Evolutionary conservation across 345 rosid genomes (phyloP).

Genomic region (Cochlearia excelsa): DNA sequence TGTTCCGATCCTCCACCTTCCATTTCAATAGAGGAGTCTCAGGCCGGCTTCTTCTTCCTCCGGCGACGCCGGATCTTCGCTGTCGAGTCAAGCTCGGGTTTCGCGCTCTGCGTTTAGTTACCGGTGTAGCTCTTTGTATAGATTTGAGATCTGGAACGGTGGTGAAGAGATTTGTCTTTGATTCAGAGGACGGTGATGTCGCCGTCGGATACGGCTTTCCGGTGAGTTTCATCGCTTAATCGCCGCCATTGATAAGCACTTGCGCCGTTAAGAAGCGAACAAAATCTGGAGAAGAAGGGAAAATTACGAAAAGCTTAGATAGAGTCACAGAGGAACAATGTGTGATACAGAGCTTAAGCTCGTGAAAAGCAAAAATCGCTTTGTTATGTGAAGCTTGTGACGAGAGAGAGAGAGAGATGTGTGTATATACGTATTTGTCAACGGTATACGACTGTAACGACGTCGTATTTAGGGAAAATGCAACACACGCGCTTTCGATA

Average conservation of each 20-base stretch:
- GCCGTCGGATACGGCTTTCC: conserved; percentile 50
- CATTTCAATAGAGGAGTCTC: conserved; percentile 83
- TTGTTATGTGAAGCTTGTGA: conserved; percentile 32
- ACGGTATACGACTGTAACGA: conserved; percentile 20
- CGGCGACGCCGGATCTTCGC: conserved; percentile 46
- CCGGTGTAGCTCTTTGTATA: conserved; percentile 32
- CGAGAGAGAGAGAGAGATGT: conserved; percentile 23
- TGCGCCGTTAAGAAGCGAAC: conserved; percentile 21
- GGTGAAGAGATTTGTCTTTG: conserved; percentile 28
- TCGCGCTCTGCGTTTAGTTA: conserved; percentile 46
- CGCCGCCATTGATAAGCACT: conserved; percentile 25
- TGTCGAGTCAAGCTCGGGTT: conserved; percentile 51
- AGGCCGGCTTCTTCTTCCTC: conserved; percentile 60
- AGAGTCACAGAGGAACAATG: conserved; percentile 28
- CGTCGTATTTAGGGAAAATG: neutral
- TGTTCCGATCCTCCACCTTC: conserved; percentile 59
- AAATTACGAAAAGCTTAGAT: conserved; percentile 7
- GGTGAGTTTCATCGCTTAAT: conserved; percentile 62
- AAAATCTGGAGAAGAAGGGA: conserved; percentile 13
- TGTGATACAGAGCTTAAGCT: conserved; percentile 20
- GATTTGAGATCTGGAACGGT: conserved; percentile 58
- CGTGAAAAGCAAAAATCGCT: conserved; percentile 25
- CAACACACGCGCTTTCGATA: neutral
- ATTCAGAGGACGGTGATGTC: conserved; percentile 38
- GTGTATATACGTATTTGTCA: conserved; percentile 29